Percentiles rank a stretch among this genome's conserved stretches.
These are phyloP conservation scores for Picochlorum sp. DNA, from an alignment of 139 green algal genomes.

Conservation along the genomic window DNA sequence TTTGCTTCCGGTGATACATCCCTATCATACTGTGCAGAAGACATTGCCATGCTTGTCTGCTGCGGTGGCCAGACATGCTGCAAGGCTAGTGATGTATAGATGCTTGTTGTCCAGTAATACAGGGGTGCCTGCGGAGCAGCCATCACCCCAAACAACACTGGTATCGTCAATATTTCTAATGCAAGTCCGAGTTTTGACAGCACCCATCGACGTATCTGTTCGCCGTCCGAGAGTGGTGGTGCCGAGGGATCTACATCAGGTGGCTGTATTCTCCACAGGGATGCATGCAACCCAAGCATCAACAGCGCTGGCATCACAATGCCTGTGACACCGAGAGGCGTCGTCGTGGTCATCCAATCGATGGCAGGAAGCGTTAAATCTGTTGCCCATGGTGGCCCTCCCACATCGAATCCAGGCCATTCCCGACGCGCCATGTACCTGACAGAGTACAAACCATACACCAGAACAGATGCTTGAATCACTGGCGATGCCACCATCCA, in stretches of 20 bases:
- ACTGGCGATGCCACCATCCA: conserved; percentile 64
- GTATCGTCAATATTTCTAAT: conserved; percentile 38
- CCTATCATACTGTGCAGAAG: neutral
- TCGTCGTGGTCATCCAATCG: conserved; percentile 22
- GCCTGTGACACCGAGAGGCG: conserved; percentile 37
- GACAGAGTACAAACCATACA: conserved; percentile 42
- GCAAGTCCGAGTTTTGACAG: conserved; percentile 23
- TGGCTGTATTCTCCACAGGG: conserved; percentile 52
- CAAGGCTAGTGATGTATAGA: conserved; percentile 40
- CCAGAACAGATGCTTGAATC: conserved; percentile 55
- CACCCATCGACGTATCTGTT: conserved; percentile 12
- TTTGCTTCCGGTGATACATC: neutral
- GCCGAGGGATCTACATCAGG: conserved; percentile 23
- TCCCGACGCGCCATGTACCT: conserved; percentile 42
- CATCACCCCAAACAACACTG: conserved; percentile 31
- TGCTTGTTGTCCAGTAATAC: conserved; percentile 58
- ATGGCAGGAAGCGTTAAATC: conserved; percentile 57
- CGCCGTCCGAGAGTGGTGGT: neutral
- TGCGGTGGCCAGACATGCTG: neutral
- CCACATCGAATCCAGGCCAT: conserved; percentile 53
- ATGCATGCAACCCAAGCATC: conserved; percentile 28
- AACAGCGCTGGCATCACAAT: conserved; percentile 44
- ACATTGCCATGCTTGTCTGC: neutral
- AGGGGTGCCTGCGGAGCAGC: conserved; percentile 62
- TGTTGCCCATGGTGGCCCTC: conserved; percentile 62